Base-by-base conservation (phyloP, 345 rosid genomes). In the Corchorus olitorius region DNA sequence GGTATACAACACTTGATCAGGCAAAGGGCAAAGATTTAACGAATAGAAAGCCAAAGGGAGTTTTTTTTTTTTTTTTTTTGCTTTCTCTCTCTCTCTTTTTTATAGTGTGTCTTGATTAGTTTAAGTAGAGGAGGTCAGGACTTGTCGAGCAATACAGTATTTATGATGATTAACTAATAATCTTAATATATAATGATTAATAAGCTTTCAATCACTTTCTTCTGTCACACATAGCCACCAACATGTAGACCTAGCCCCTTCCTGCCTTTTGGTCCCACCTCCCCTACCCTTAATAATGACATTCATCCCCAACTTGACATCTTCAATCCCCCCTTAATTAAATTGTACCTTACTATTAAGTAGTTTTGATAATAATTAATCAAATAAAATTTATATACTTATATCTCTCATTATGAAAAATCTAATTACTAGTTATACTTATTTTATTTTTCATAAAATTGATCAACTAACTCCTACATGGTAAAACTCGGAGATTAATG, bases 191-290 rank as follows among this genome's bases (percentile, higher is more conserved):
- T 67, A 73, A 80, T 78, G n/a, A 81, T 83, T 81, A 81, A 77
- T 74, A 62, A 65, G 22, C 77, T 78, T 75, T 77, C 69, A 77
- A 56, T 74, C 84, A 74, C 88, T 86, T 72, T 74, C 75, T 63
- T 66, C 19, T 87, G 89, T 86, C 89, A 82, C 80, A 84, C 65
- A 74, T 77, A 77, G 69, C 84, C 83, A 82, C 88, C 88, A 87
- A 85, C 93, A 87, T 83, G 89, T 86, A 89, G 91, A 82, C 91
- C 91, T 79, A 55, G 73, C 80, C 74, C 75, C 73, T 76, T 75
- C 79, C 84, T 78, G 87, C 83, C 46, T 50, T 69, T 43, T 52
- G 85, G 85, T 66, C 86, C 90, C 84, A 84, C 83, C 3, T 41
- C 62, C 62, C 64, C 73, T 14, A 52, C 20, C 80, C 56, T 72